Evolutionary conservation across 2,329 filamentous ascomycete species (phyloP), one percentile per base, ranked within the genome.

Genomic region (Neofusicoccum kwambonambiense): DNA sequence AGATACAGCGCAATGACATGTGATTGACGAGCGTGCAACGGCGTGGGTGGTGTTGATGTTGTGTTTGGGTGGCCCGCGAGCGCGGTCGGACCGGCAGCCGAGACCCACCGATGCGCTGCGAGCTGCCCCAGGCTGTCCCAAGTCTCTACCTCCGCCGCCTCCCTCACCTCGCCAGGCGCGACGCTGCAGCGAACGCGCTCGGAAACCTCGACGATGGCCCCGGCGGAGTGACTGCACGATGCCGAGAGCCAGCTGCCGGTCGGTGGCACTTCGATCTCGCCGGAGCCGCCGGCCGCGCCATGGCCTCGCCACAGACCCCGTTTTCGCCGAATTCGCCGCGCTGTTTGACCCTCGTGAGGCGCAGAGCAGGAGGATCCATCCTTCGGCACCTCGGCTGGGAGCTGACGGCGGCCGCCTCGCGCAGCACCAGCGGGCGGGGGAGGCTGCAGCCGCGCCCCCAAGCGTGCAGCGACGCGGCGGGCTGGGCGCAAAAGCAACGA

Each of bases 311-410:
- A 31, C 27, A 6, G 27, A 31, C 27, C 6, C 27, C 27, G 27
- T 31, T 31, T 31, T 31, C 22, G 47, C 47, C 12, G 31, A 50
- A n/a, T 15, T 31, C 22, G 27, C 49, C 49, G 27, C 13, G 11
- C 27, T 7, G 27, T 13, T 15, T 35, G 47, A 15, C 47, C 1
- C 27, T 50, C 13, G 19, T n/a, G 35, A 11, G 27, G 11, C 5
- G 54, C 54, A 39, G 15, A 44, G 4, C 13, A 31, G 12, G 12
- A 60, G 31, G 56, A 22, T 60, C 31, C 37, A n/a, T 3, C 52
- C 37, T 56, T 58, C 54, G 56, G 41, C 41, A 35, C 56, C 44
- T 60, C 56, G 56, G 56, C 56, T 56, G 52, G 51, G 17, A 22
- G 37, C 37, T 39, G 50, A 9, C 34, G 31, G 15, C 31, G 8